Evolutionary conservation across 1,284 basidiomycete species (phyloP).

Genomic region (Austroboletus niveus): DNA sequence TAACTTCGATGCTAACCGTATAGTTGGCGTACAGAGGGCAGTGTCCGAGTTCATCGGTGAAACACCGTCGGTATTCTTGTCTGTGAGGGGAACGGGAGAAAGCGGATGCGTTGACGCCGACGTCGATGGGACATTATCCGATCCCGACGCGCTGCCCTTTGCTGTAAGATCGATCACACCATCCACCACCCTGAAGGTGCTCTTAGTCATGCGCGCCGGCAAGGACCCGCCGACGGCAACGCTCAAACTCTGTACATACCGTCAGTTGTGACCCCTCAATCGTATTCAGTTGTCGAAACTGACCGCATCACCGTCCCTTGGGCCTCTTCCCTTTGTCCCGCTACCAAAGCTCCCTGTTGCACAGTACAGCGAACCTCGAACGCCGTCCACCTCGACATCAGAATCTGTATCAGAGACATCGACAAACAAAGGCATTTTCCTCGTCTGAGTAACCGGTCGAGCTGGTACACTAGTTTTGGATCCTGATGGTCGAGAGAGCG

Average conservation of each 20-base stretch:
- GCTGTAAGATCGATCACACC: constrained; percentile 2
- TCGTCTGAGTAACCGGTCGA: constrained; percentile 1
- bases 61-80: background rate
- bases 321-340: background rate
- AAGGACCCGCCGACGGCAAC: background rate
- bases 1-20: constrained; percentile 18
- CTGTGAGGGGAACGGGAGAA: background rate
- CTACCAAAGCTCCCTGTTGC: background rate
- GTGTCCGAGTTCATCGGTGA: background rate
- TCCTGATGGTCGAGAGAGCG: background rate
- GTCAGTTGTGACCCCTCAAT: constrained; percentile 4
- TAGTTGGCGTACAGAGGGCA: background rate
- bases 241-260: constrained; percentile 5
- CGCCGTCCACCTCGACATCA: constrained; percentile 20
- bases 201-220: background rate
- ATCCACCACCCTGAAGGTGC: background rate
- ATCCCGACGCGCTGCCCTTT: background rate
- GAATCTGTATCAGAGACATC: constrained; percentile 27
- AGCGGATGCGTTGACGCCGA: background rate
- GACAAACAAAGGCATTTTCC: constrained; percentile 22
- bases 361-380: constrained; percentile 2
- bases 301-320: constrained; percentile 4
- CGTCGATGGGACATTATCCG: background rate
- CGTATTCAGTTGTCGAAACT: background rate
- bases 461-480: background rate